Percentiles rank a stretch among this genome's conserved stretches.
phyloP scores from a whole-genome alignment of 108 stramenopile genomes.

The Fistulifera solaris region DNA sequence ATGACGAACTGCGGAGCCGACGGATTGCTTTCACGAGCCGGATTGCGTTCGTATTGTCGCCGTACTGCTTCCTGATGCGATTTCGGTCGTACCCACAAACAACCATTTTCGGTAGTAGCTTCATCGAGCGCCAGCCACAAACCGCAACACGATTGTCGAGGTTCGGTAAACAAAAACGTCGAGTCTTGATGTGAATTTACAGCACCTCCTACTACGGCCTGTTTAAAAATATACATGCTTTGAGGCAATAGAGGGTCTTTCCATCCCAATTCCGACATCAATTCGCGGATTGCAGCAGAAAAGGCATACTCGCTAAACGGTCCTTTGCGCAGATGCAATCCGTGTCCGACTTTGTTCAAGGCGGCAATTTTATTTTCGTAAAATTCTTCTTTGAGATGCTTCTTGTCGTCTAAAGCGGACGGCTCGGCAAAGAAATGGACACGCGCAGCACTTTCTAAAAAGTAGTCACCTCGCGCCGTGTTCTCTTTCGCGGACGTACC shows the following conservation, averaged over 20 bases:
- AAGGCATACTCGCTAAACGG: conserved; percentile 55
- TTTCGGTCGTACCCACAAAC: conserved; percentile 85
- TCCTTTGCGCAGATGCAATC: conserved; percentile 45
- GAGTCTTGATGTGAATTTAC: conserved; percentile 92
- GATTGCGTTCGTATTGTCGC: conserved; percentile 72
- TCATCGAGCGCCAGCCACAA: conserved; percentile 92
- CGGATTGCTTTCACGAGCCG: conserved; percentile 8
- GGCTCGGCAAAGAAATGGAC: conserved; percentile 86
- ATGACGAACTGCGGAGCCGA: conserved; percentile 11
- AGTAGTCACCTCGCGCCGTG: conserved; percentile 77
- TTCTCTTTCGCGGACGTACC: conserved; percentile 71
- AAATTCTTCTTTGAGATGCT: conserved; percentile 27
- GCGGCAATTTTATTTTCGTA: conserved; percentile 48
- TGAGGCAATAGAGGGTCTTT: conserved; percentile 83
- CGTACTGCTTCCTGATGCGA: conserved; percentile 72
- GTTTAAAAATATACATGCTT: conserved; percentile 94
- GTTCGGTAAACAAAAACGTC: conserved; percentile 84
- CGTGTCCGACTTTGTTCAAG: conserved; percentile 90
- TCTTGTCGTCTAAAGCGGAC: conserved; percentile 33
- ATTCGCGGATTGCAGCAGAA: conserved; percentile 38
- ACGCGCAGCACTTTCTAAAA: conserved; percentile 65
- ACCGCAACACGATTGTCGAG: conserved; percentile 82
- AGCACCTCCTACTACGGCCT: conserved; percentile 74
- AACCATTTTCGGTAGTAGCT: conserved; percentile 87
- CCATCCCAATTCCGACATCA: conserved; percentile 72